phyloP scores from a whole-genome alignment of 1,284 basidiomycete genomes.

The Leccinum variabile region DNA sequence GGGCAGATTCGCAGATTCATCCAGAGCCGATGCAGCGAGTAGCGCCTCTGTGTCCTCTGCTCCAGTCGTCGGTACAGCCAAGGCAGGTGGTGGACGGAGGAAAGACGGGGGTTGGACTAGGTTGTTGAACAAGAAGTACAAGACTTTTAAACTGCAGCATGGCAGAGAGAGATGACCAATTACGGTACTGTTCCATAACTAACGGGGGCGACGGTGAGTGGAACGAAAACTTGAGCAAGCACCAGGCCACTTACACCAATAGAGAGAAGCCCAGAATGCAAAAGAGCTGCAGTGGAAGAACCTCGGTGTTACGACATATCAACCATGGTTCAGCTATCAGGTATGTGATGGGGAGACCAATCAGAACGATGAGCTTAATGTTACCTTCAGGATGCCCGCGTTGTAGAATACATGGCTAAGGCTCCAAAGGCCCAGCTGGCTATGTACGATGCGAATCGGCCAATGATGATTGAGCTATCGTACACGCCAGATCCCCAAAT shows the following conservation, averaged over 20 bases:
- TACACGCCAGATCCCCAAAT: not conserved
- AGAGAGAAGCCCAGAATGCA: constrained; percentile 73
- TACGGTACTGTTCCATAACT: constrained; percentile 59
- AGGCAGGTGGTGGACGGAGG: constrained; percentile 43
- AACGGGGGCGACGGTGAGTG: constrained; percentile 11
- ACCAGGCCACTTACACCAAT: constrained; percentile 64
- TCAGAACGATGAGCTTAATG: too few relatives aligned
- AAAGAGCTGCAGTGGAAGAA: too few relatives aligned
- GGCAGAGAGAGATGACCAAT: constrained; percentile 17
- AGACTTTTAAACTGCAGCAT: constrained; percentile 15
- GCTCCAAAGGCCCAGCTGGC: too few relatives aligned
- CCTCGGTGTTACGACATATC: too few relatives aligned
- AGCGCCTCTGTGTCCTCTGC: constrained; percentile 54
- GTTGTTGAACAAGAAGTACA: constrained; percentile 77
- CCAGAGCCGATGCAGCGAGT: constrained; percentile 47
- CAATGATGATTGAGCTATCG: not conserved
- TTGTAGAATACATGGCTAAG: too few relatives aligned
- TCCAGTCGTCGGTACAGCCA: constrained; percentile 33
- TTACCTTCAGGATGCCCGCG: too few relatives aligned
- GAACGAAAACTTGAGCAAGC: constrained; percentile 31
- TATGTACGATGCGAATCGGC: not conserved
- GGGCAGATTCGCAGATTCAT: constrained; percentile 76
- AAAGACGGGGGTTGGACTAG: constrained; percentile 64
- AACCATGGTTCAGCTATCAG: too few relatives aligned
- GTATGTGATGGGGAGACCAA: too few relatives aligned